Evolutionary conservation across 108 stramenopile genomes (phyloP), one percentile per base, ranked within the genome.

Genomic region (Cyclotella cryptica): DNA sequence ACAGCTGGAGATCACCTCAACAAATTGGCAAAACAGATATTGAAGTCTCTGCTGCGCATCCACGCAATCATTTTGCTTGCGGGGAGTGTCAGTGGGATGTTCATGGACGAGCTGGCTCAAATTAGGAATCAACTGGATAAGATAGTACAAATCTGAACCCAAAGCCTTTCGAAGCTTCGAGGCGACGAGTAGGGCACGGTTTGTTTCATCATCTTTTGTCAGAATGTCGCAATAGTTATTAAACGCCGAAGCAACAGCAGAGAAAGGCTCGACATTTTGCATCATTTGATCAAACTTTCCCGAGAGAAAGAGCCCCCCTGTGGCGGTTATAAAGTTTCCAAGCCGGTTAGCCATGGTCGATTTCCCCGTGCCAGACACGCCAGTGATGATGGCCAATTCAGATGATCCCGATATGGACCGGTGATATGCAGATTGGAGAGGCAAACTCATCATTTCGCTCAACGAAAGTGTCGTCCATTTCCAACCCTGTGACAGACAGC

Each of bases 221-320:
- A 74, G 39, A 0, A n/a, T 11, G 18, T 27, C 62, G 57, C 67
- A 76, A 30, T 76, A 76, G 27, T 58, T 18, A 41, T 69, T 22
- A 28, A 69, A 70, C 26, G 66, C 54, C 7, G 60, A 68, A 18
- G 41, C 69, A 44, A 76, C 43, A 15, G 75, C 55, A 41, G 68
- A 59, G 21, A 76, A 44, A 40, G 75, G 75, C n/a, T 69, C 35
- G 35, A 6, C 21, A 11, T 52, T 12, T 30, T 65, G 60, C 54
- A 30, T 30, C 19, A 65, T 41, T n/a, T 69, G 27, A 42, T 76
- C 75, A 29, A 43, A 76, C n/a, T 69, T 69, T 35, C 75, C 75
- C 39, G 75, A 49, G 39, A 76, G 18, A 28, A 76, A 67, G 14
- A 59, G 35, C n/a, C 75, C 70, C 15, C 75, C 75, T 10, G 9